Evolutionary conservation across 164 flowering plant species (phyloP).

Genomic region (Sedum album): DNA sequence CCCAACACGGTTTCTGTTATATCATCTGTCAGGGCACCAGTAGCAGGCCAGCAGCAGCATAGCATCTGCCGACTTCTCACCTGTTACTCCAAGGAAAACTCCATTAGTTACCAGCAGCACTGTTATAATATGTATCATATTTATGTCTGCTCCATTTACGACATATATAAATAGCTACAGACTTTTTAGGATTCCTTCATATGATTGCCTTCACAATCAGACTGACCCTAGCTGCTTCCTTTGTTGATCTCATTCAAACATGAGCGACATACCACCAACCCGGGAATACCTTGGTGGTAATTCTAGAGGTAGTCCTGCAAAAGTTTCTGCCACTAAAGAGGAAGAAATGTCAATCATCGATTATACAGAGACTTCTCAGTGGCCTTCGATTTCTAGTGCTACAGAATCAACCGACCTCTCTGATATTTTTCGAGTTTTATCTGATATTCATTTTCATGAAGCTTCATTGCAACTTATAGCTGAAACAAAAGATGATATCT

Average conservation of each 20-base stretch:
- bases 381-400: not conserved
- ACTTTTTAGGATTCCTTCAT: not conserved
- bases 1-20: not conserved
- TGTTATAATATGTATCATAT: not conserved
- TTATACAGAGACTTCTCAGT: not conserved
- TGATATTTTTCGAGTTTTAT: too few species aligned
- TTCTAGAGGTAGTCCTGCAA: not conserved
- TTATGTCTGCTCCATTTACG: not conserved
- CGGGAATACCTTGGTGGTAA: not conserved
- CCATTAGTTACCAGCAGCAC: not conserved
- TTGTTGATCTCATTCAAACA: not conserved
- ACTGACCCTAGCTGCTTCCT: not conserved
- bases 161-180: not conserved
- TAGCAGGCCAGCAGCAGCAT: not conserved
- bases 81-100: not conserved
- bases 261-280: too few species aligned
- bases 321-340: not conserved
- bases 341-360: not conserved
- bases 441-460: conserved; percentile 1
- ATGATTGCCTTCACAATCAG: not conserved
- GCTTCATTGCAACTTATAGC: not conserved
- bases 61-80: not conserved
- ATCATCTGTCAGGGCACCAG: not conserved
- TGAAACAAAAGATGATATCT: not conserved
- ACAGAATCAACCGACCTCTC: not conserved